Evolutionary conservation across 179 eudicot genomes (phyloP).

Genomic region (Beta corolliflora): DNA sequence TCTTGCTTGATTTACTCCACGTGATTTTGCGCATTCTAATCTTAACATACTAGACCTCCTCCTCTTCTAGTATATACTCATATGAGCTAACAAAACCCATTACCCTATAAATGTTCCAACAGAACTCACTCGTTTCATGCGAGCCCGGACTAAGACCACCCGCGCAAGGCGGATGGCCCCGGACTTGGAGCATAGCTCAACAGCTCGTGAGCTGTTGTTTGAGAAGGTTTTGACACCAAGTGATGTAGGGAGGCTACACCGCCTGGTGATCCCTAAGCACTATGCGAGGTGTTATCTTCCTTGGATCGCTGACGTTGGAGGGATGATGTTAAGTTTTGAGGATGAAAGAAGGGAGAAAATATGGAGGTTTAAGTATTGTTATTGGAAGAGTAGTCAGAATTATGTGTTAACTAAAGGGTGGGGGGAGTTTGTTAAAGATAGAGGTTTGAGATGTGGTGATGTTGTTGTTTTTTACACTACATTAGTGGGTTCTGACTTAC

Average conservation of each 20-base stretch:
- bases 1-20: too few species aligned
- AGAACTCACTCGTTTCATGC: conserved; percentile 17
- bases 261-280: conserved; percentile 25
- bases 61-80: too few species aligned
- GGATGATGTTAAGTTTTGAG: conserved; percentile 20
- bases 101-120: too few species aligned
- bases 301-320: neutral
- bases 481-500: neutral
- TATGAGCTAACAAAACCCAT: too few species aligned
- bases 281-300: conserved; percentile 24
- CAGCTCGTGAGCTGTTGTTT: conserved; percentile 1
- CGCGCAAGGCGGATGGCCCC: neutral
- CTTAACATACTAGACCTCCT: too few species aligned
- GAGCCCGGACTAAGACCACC: neutral
- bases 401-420: conserved; percentile 32
- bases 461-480: conserved; percentile 8
- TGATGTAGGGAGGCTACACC: conserved; percentile 27
- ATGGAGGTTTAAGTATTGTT: conserved; percentile 31
- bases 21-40: too few species aligned
- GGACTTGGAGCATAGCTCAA: neutral
- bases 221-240: conserved; percentile 22
- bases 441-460: conserved; percentile 25
- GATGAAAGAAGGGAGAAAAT: conserved; percentile 3
- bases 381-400: conserved; percentile 33
- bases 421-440: conserved; percentile 29